Evolutionary conservation across 1,284 basidiomycete genomes (phyloP).

Genomic region (Trametes hirsuta): DNA sequence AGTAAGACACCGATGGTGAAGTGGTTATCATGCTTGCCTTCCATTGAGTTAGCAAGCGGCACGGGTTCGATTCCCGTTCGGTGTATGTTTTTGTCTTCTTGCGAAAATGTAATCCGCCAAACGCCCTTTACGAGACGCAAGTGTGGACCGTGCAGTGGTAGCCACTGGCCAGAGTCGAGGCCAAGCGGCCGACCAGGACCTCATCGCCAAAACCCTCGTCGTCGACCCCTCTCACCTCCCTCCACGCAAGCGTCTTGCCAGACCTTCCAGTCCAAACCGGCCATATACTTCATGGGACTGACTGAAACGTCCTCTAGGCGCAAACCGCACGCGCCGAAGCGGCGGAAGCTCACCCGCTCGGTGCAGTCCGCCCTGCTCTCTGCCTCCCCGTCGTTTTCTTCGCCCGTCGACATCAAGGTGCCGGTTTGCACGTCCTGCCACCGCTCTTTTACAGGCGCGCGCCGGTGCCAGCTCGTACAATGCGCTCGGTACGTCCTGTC

Average conservation of each 20-base stretch:
- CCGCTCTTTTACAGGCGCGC: conserved; percentile 17
- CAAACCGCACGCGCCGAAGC: conserved; percentile 7
- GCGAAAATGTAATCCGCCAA: neutral
- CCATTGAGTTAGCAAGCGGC: conserved; percentile 32
- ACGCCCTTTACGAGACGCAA: neutral
- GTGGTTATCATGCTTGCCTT: conserved; percentile 37
- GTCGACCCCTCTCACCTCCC: neutral
- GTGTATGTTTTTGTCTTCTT: conserved; percentile 20
- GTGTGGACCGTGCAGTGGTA: too few species aligned
- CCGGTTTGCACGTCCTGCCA: conserved; percentile 27
- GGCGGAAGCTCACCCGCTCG: conserved; percentile 10
- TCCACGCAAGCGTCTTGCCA: neutral
- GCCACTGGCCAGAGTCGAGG: too few species aligned
- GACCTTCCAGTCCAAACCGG: neutral
- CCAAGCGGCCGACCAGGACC: too few species aligned
- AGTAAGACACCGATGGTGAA: conserved; percentile 32
- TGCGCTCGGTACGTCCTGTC: conserved; percentile 25
- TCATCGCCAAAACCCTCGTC: neutral
- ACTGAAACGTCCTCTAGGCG: neutral
- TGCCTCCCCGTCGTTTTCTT: neutral
- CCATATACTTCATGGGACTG: conserved; percentile 6
- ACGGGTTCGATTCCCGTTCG: conserved; percentile 37
- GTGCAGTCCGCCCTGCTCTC: neutral
- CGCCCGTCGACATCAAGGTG: neutral
- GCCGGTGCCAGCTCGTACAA: conserved; percentile 14